phyloP scores from a whole-genome alignment of 2,329 filamentous ascomycete species.

The Colletotrichum godetiae region DNA sequence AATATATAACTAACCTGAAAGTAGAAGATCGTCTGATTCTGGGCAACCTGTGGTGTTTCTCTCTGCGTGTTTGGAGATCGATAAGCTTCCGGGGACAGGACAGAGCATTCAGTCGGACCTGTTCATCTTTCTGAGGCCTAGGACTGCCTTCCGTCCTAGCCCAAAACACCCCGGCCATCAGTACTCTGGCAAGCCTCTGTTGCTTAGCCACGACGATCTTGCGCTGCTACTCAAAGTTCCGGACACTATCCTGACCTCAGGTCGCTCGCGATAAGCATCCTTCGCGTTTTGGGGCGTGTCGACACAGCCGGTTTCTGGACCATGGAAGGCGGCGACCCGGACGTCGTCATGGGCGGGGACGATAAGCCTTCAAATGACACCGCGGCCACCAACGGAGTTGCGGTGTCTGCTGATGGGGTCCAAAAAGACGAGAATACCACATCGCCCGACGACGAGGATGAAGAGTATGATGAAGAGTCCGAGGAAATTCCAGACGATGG shows the following conservation, averaged over 20 bases:
- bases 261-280: neutral
- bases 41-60: neutral
- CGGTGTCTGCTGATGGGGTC: neutral
- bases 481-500: constrained; percentile 42
- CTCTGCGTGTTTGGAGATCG: neutral
- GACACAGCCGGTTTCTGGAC: neutral
- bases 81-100: neutral
- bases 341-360: constrained; percentile 53
- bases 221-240: neutral
- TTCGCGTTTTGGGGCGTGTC: constrained; percentile 7
- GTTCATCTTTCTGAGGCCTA: neutral
- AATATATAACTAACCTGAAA: neutral
- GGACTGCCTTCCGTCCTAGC: neutral
- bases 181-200: neutral
- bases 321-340: constrained; percentile 32
- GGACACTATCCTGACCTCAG: neutral
- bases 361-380: constrained; percentile 58
- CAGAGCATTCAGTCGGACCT: neutral
- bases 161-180: neutral
- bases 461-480: constrained; percentile 45
- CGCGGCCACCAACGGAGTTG: constrained; percentile 49
- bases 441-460: constrained; percentile 48
- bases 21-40: neutral
- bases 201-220: neutral
- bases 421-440: constrained; percentile 35